Conservation (phyloP, 768 basidiomycete species). For the Amanita fuliginea region DNA sequence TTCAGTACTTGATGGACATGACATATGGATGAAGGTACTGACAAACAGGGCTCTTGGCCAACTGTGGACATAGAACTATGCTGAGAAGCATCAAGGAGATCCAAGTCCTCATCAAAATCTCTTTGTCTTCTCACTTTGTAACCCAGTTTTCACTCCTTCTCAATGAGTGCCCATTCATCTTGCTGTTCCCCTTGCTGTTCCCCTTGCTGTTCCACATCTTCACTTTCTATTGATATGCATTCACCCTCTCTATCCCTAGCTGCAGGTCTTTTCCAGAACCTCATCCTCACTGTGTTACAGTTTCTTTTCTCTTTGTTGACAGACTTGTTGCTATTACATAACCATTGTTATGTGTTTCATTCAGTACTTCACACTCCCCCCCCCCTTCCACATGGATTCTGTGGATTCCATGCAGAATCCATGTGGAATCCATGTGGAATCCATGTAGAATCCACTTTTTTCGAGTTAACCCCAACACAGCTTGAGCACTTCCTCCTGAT, state of each 20-base stretch:
- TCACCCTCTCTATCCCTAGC: conserved; percentile 4
- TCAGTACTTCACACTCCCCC: too few species aligned
- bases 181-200: conserved; percentile 2
- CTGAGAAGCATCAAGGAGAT: conserved; percentile 32
- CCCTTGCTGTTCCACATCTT: not conserved
- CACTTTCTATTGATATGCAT: conserved; percentile 7
- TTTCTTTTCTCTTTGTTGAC: too few species aligned
- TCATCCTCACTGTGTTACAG: conserved; percentile 22
- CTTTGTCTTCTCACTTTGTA: conserved; percentile 26
- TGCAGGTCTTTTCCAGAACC: too few species aligned
- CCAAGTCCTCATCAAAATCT: conserved; percentile 37
- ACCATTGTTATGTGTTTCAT: too few species aligned
- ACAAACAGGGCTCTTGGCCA: not conserved
- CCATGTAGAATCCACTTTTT: too few species aligned
- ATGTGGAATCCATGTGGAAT: too few species aligned
- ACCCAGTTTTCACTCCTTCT: conserved; percentile 13
- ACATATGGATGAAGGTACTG: conserved; percentile 43
- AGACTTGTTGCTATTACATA: too few species aligned
- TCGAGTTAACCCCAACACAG: too few species aligned
- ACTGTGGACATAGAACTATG: not conserved
- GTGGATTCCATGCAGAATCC: too few species aligned
- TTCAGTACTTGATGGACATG: conserved; percentile 4
- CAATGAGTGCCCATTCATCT: conserved; percentile 9
- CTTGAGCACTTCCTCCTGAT: too few species aligned
- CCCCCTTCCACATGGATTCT: too few species aligned